Conservation (phyloP, 176 grass and related monocot genomes). For the Ensete ventricosum region DNA sequence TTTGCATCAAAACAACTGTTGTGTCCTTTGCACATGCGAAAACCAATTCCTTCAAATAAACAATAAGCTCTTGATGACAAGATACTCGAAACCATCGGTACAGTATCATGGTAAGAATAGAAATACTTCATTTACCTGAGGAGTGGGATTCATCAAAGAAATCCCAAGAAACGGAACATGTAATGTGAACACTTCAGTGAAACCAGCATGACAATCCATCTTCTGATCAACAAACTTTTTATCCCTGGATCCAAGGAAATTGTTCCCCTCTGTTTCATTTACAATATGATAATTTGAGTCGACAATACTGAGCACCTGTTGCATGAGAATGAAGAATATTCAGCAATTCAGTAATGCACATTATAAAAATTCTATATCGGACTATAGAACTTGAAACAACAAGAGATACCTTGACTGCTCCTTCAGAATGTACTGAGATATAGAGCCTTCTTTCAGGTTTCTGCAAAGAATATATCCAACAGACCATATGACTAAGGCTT, state of each 20-base stretch:
- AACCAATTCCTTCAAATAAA: conserved; percentile 69
- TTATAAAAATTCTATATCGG: conserved; percentile 10
- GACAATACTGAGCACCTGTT: conserved; percentile 76
- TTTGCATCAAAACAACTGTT: conserved; percentile 70
- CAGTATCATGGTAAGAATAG: not conserved
- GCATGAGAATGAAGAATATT: conserved; percentile 30
- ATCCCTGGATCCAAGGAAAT: conserved; percentile 60
- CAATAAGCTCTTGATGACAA: conserved; percentile 11
- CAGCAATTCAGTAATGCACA: conserved; percentile 11
- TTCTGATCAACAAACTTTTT: conserved; percentile 64
- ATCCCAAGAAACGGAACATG: conserved; percentile 75
- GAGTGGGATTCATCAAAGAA: conserved; percentile 86
- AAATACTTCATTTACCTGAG: conserved; percentile 49
- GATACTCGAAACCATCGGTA: not conserved
- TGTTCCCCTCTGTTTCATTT: conserved; percentile 54
- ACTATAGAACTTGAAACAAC: conserved; percentile 6
- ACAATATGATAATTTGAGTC: conserved; percentile 76
- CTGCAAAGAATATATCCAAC: conserved; percentile 32
- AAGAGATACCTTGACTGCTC: conserved; percentile 73
- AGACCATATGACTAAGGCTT: not conserved
- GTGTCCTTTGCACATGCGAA: conserved; percentile 83
- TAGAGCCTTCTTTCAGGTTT: conserved; percentile 78
- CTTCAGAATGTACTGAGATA: conserved; percentile 74
- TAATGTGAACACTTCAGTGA: conserved; percentile 62
- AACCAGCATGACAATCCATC: conserved; percentile 48